Conservation (phyloP, 2,329 filamentous ascomycete genomes). For the Lecanosticta acicola region DNA sequence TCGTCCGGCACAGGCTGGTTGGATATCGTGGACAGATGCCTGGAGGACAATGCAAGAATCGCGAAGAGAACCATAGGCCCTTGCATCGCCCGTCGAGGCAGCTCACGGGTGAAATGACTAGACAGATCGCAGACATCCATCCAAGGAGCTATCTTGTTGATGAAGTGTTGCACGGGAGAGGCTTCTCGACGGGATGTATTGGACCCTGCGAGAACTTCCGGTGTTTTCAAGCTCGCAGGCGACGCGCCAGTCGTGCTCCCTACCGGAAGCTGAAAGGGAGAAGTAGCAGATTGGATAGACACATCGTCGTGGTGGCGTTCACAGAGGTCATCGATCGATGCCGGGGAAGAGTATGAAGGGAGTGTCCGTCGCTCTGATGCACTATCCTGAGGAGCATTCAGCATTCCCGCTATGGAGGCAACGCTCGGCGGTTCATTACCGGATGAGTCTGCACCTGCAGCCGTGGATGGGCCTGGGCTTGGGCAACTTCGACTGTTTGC, state of each 20-base stretch:
- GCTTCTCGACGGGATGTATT: conserved; percentile 18
- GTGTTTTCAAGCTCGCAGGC: conserved; percentile 6
- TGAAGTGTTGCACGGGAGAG: conserved; percentile 26
- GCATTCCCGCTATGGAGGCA: not conserved
- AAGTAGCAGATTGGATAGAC: conserved; percentile 2
- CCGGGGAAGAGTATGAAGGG: conserved; percentile 10
- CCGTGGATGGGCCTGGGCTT: not conserved
- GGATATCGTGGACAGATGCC: conserved; percentile 29
- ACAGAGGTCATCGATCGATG: conserved; percentile 17
- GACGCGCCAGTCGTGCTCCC: conserved; percentile 8
- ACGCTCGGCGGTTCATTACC: not conserved
- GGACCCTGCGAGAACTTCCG: conserved; percentile 2
- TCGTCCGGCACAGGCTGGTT: conserved; percentile 25
- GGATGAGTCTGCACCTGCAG: not conserved
- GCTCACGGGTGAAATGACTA: conserved; percentile 31
- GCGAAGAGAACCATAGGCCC: conserved; percentile 32
- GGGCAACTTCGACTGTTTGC: not conserved
- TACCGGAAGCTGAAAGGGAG: conserved; percentile 6
- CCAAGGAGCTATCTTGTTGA: conserved; percentile 34
- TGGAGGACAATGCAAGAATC: conserved; percentile 33
- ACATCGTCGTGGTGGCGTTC: conserved; percentile 13
- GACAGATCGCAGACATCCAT: conserved; percentile 33
- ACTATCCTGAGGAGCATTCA: not conserved
- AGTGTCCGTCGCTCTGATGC: not conserved
- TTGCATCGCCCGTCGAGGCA: conserved; percentile 29